phyloP scores from a whole-genome alignment of 2,329 filamentous ascomycete genomes.

The Alternaria alternata region DNA sequence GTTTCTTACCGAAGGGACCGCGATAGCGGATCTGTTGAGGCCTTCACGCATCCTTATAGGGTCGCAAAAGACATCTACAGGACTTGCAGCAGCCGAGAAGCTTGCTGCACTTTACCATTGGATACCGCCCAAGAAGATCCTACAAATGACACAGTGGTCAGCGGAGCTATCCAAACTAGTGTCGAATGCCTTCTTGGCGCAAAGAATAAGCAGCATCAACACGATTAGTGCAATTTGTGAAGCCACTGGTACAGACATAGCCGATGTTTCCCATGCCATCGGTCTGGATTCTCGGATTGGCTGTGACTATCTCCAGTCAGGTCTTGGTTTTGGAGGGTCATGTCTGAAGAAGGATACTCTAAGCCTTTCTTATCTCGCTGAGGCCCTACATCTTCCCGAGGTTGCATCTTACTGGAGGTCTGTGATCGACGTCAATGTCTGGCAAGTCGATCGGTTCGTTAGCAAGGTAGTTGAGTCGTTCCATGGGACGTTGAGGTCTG shows the following conservation, averaged over 20 bases:
- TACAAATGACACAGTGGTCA: conserved; percentile 78
- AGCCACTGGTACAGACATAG: conserved; percentile 76
- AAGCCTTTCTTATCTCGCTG: conserved; percentile 76
- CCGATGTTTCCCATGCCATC: conserved; percentile 72
- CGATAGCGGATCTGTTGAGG: conserved; percentile 72
- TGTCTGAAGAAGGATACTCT: conserved; percentile 85
- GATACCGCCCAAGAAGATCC: conserved; percentile 72
- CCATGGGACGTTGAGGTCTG: conserved; percentile 72
- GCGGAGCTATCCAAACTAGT: conserved; percentile 82
- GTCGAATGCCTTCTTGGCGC: conserved; percentile 81
- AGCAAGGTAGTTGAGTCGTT: conserved; percentile 66
- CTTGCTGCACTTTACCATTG: conserved; percentile 75
- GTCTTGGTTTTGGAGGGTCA: conserved; percentile 79
- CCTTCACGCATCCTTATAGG: conserved; percentile 81
- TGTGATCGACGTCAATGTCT: conserved; percentile 79
- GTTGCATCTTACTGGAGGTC: conserved; percentile 79
- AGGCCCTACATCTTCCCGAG: conserved; percentile 72
- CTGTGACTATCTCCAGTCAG: conserved; percentile 75
- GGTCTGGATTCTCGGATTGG: conserved; percentile 78
- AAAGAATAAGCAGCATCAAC: conserved; percentile 83
- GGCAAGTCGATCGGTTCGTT: conserved; percentile 74
- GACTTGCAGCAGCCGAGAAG: conserved; percentile 68
- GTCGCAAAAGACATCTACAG: conserved; percentile 65
- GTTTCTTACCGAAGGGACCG: conserved; percentile 80
- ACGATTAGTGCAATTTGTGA: conserved; percentile 83